Evolutionary conservation across 1,284 basidiomycete genomes (phyloP).

Genomic region (Ustilago sp.): DNA sequence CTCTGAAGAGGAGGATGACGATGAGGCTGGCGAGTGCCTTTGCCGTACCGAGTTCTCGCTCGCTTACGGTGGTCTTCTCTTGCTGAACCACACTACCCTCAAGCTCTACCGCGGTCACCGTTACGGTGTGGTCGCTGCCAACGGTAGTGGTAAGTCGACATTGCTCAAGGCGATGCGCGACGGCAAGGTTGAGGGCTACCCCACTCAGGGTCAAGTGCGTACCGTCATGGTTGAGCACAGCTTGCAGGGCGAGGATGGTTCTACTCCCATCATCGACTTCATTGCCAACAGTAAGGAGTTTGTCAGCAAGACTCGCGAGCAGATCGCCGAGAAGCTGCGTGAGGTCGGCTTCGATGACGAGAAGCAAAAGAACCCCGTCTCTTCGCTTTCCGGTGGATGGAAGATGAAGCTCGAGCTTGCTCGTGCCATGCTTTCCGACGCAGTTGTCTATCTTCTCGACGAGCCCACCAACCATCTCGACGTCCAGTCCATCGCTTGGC

Average conservation of each 20-base stretch:
- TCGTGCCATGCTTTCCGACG: conserved; percentile 72
- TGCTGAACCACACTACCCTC: conserved; percentile 94
- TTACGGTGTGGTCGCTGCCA: conserved; percentile 96
- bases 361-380: conserved; percentile 86
- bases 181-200: conserved; percentile 93
- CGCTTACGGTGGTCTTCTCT: conserved; percentile 93
- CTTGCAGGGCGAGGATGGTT: conserved; percentile 89
- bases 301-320: conserved; percentile 57
- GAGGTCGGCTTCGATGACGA: conserved; percentile 84
- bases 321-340: conserved; percentile 59
- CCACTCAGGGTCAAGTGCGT: conserved; percentile 84
- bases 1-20: conserved; percentile 77
- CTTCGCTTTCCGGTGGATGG: conserved; percentile 96
- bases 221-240: conserved; percentile 97
- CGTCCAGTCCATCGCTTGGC: conserved; percentile 89
- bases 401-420: conserved; percentile 94
- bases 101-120: conserved; percentile 84
- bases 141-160: conserved; percentile 96
- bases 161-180: conserved; percentile 95
- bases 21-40: conserved; percentile 75
- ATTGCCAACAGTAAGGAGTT: conserved; percentile 78
- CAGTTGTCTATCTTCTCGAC: conserved; percentile 90
- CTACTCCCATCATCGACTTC: conserved; percentile 85
- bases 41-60: conserved; percentile 95
- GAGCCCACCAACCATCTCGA: conserved; percentile 85